Conservation (phyloP, 1,139 yeast genomes). For the Debaryomyces singareniensis region DNA sequence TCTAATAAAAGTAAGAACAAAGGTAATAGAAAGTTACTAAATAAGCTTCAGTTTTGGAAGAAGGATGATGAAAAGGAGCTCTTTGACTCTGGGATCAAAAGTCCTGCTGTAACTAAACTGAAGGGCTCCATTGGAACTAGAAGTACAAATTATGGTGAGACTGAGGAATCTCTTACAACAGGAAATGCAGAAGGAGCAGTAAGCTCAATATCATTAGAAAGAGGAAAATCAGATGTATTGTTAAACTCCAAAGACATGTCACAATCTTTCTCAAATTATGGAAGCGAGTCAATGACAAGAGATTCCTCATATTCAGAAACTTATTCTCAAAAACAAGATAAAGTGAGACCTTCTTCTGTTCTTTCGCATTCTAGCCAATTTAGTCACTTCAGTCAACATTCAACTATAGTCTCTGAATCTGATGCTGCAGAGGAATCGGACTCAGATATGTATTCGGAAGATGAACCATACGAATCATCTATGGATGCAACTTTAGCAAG, state of each 20-base stretch:
- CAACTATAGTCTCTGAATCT: slow-evolving; percentile 43
- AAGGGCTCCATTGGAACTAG: background rate
- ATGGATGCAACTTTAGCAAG: slow-evolving; percentile 11
- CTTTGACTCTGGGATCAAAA: background rate
- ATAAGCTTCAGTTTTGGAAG: slow-evolving; percentile 41
- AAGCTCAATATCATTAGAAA: too few relatives aligned
- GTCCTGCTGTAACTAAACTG: background rate
- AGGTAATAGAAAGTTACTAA: slow-evolving; percentile 27
- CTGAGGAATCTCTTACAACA: background rate
- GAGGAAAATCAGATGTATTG: too few relatives aligned
- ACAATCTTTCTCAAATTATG: too few relatives aligned
- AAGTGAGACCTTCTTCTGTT: slow-evolving; percentile 59
- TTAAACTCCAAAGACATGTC: too few relatives aligned
- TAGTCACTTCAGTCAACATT: slow-evolving; percentile 51
- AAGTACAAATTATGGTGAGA: background rate
- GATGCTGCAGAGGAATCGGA: slow-evolving; percentile 41
- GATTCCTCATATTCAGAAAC: slow-evolving; percentile 1
- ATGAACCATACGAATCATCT: slow-evolving; percentile 28
- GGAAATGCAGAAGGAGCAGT: too few relatives aligned
- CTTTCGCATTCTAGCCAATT: slow-evolving; percentile 56
- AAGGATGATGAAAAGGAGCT: slow-evolving; percentile 14
- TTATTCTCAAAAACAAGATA: slow-evolving; percentile 4
- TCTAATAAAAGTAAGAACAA: too few relatives aligned
- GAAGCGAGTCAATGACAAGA: slow-evolving; percentile 2
- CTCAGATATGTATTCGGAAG: slow-evolving; percentile 37